These are phyloP conservation scores for Thymus quinquecostatus DNA, from an alignment of 257 asterid species.

Conservation along the genomic window DNA sequence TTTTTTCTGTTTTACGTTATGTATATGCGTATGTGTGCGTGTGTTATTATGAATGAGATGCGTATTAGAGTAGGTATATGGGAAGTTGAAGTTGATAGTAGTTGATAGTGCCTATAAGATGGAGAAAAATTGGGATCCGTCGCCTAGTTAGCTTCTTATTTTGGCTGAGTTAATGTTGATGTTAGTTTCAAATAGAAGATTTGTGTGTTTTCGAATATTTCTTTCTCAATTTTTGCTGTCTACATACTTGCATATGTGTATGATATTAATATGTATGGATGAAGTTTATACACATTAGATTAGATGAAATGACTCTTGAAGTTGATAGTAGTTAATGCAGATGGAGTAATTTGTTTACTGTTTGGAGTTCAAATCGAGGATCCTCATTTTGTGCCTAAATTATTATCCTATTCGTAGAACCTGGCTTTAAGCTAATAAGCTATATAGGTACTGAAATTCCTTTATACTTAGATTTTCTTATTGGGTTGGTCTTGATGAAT, in stretches of 20 bases:
- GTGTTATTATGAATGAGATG: too few species aligned
- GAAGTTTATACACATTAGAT: neutral
- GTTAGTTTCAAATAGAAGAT: neutral
- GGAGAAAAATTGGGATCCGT: neutral
- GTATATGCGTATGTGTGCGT: neutral
- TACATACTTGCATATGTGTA: neutral
- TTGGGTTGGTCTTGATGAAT: conserved; percentile 29
- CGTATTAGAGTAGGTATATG: too few species aligned
- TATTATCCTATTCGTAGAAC: neutral
- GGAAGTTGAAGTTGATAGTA: too few species aligned
- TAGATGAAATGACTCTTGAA: neutral
- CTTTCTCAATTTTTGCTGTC: neutral
- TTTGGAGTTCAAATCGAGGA: neutral
- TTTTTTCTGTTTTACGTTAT: neutral
- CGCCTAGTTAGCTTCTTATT: neutral
- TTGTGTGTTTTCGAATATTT: neutral
- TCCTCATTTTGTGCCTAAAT: neutral
- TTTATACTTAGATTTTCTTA: conserved; percentile 1
- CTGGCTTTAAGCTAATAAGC: neutral
- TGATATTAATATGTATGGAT: neutral
- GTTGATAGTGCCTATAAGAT: neutral
- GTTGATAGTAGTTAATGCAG: conserved; percentile 1
- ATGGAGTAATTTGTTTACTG: neutral
- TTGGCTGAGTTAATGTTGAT: neutral
- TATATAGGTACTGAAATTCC: neutral